Evolutionary conservation across 73 alveolate species (phyloP).

Genomic region (Tetrahymena elliotti): DNA sequence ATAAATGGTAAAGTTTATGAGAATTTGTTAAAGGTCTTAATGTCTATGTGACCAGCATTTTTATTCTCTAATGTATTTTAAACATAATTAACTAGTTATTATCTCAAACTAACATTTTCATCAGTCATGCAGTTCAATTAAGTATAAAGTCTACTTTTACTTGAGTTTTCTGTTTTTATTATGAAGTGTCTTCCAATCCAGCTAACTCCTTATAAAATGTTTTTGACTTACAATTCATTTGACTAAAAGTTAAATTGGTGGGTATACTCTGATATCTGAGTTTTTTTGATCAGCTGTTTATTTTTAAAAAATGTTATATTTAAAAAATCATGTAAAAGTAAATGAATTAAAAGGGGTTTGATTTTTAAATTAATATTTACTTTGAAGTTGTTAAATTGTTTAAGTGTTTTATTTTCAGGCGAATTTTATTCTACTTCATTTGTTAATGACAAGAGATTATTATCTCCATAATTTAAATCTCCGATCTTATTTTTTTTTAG

Average conservation of each 20-base stretch:
- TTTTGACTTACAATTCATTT: neutral
- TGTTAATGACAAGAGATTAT: neutral
- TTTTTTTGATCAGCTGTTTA: neutral
- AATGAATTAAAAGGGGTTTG: too few species aligned
- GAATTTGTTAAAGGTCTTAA: neutral
- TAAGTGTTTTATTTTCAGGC: neutral
- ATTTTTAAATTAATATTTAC: neutral
- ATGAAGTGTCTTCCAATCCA: slow-evolving; percentile 15
- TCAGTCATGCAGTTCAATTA: slow-evolving; percentile 19
- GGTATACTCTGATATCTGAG: neutral
- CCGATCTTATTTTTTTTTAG: slow-evolving; percentile 16
- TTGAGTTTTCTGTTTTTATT: neutral
- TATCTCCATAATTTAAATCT: neutral
- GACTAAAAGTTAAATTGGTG: neutral
- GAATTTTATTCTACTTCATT: neutral
- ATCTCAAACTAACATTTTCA: neutral
- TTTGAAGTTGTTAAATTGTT: neutral
- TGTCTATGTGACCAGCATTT: neutral
- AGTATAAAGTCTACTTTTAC: slow-evolving; percentile 25
- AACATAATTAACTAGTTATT: neutral
- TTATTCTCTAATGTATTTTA: neutral
- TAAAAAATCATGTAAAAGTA: too few species aligned
- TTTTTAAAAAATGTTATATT: neutral
- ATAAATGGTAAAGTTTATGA: slow-evolving; percentile 18
- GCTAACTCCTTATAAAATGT: neutral